Percentiles rank a stretch among this genome's conserved stretches.
phyloP scores from a whole-genome alignment of 805 yeast species.

The Ogataea chonburiensis region DNA sequence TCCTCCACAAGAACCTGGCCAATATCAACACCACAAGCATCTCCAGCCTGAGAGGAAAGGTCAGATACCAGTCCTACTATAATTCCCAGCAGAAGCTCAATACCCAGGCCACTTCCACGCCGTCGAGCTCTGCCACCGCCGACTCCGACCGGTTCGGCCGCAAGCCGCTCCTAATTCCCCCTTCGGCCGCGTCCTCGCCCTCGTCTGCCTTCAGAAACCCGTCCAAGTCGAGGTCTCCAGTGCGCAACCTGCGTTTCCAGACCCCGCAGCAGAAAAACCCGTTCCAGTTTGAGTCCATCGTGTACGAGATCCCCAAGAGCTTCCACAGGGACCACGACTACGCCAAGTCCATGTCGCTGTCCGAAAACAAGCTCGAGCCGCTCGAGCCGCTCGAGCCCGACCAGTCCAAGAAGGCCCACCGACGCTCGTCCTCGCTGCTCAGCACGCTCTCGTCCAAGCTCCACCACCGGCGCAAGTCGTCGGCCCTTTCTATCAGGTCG shows the following conservation, averaged over 20 bases:
- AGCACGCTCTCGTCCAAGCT: conserved; percentile 28
- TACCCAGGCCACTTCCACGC: conserved; percentile 22
- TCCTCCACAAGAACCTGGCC: conserved; percentile 17
- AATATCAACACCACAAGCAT: conserved; percentile 25
- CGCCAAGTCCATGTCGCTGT: conserved; percentile 18
- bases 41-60: conserved; percentile 29
- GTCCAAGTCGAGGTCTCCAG: conserved; percentile 30
- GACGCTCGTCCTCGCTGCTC: conserved; percentile 27
- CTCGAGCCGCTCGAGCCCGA: conserved; percentile 2
- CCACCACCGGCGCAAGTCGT: conserved; percentile 28
- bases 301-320: conserved; percentile 34
- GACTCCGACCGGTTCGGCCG: conserved; percentile 13
- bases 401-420: conserved; percentile 17
- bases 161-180: conserved; percentile 11
- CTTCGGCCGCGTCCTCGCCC: conserved; percentile 16
- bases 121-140: conserved; percentile 11
- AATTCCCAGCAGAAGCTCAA: conserved; percentile 27
- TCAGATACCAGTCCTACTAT: conserved; percentile 35
- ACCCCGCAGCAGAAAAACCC: conserved; percentile 24
- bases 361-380: conserved; percentile 11
- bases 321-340: conserved; percentile 26
- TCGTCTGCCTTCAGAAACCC: conserved; percentile 15
- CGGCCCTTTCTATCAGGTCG: conserved; percentile 20
- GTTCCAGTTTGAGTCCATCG: conserved; percentile 34
- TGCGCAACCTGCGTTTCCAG: conserved; percentile 20